A percentile compares a stretch with the other conserved stretches of the same genome.
Evolutionary conservation across 208 protist species (phyloP).

Genomic region (Perkinsela sp.): DNA sequence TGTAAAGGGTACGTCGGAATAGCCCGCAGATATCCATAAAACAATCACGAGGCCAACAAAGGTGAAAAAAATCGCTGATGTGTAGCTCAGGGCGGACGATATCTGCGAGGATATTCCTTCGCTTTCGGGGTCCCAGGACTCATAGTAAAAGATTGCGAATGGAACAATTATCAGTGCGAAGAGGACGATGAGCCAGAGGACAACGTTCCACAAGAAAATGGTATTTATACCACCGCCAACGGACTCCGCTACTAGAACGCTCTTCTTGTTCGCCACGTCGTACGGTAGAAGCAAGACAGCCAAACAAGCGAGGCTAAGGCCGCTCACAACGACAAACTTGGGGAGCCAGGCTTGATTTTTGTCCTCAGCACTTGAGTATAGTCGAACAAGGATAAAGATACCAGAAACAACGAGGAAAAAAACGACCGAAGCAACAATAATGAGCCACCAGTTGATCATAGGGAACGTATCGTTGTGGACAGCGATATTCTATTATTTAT

Average conservation of each 20-base stretch:
- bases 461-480: too few relatives aligned
- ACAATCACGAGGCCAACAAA: slow-evolving; percentile 10
- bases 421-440: slow-evolving; percentile 15
- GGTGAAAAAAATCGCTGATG: slow-evolving; percentile 8
- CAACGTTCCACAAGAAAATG: slow-evolving; percentile 15
- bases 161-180: slow-evolving; percentile 31
- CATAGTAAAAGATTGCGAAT: slow-evolving; percentile 63
- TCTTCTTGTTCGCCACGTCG: slow-evolving; percentile 37
- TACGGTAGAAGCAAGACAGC: slow-evolving; percentile 60
- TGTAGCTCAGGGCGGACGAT: slow-evolving; percentile 8
- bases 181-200: slow-evolving; percentile 13
- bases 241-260: slow-evolving; percentile 6
- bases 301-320: slow-evolving; percentile 21
- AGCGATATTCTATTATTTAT: too few relatives aligned
- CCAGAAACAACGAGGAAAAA: slow-evolving; percentile 15
- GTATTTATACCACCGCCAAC: slow-evolving; percentile 15
- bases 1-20: slow-evolving; percentile 6
- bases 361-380: slow-evolving; percentile 22
- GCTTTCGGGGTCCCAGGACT: slow-evolving; percentile 31
- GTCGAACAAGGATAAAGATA: slow-evolving; percentile 15
- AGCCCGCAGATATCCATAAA: slow-evolving; percentile 7
- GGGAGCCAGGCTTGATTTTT: slow-evolving; percentile 21
- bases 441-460: slow-evolving; percentile 15
- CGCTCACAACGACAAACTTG: slow-evolving; percentile 15
- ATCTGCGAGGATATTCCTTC: slow-evolving; percentile 8